Evolutionary conservation across 2,329 filamentous ascomycete species (phyloP), one percentile per base, ranked within the genome.

Genomic region (Mycosphaerella sp.): DNA sequence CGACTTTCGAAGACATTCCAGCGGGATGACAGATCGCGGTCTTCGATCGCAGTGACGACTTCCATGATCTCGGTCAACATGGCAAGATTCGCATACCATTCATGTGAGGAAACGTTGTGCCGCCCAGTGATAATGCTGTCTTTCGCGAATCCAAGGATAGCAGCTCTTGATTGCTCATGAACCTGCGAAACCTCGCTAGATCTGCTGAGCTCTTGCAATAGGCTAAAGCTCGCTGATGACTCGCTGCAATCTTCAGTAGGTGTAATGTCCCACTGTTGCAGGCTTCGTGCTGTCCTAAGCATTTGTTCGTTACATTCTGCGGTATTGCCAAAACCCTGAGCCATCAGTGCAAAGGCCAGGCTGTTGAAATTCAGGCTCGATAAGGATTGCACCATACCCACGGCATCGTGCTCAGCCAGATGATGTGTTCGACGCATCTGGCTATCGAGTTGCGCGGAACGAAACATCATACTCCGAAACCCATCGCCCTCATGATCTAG

Each of bases 211-310:
- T 82, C 81, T 66, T 95, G 89, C 53, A 94, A 89, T 0, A 83
- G 82, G 61, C 84, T 86, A 70, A 94, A 96, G 0, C 91, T 73
- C 1, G 81, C 84, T 2, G 50, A 49, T 10, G 52, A 47, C 12
- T 54, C 41, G 8, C 54, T 49, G 1, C 49, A 79, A 2, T 76
- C 71, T 6, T 77, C 73, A 0, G 89, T 87, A 0, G 84, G 82
- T 12, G 87, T 86, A 16, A 97, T 77, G 65, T 96, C 90, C 93
- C 93, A 98, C 62, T 91, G 85, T 59, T 93, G 89, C 13, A 97
- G 75, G 58, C 85, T 86, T 53, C 87, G 80, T 16, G 79, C 74
- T 14, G 60, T 52, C 41, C 48, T 44, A 10, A 56, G 49, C 49
- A 61, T 50, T 4, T 54, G 52, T 5, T 46, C 49, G 21, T 58